These are phyloP conservation scores for Alternaria sp. DNA, from an alignment of 2,329 filamentous ascomycete species.

Conservation along the genomic window DNA sequence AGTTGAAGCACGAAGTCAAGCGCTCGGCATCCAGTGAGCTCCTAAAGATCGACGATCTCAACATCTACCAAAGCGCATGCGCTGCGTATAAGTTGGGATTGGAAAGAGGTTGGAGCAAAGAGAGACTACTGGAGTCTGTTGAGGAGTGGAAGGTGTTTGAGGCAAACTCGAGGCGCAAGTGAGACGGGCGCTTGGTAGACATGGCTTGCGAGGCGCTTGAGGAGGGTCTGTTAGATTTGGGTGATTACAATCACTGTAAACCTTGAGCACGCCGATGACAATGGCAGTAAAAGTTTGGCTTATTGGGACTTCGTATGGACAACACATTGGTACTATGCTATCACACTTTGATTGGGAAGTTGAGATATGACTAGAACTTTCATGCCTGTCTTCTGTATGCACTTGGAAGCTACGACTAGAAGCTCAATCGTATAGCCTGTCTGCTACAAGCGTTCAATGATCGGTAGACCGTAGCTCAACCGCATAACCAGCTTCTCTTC, in stretches of 20 bases:
- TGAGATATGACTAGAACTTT: neutral
- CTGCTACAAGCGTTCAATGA: no score
- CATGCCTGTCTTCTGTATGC: neutral
- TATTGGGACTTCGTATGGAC: no score
- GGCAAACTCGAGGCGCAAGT: neutral
- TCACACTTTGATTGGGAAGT: no score
- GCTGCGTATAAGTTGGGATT: neutral
- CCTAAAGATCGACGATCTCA: neutral
- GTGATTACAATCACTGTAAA: no score
- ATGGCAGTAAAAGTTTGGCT: neutral
- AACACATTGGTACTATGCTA: no score
- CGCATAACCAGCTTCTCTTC: neutral
- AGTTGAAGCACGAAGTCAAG: neutral
- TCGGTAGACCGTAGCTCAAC: no score
- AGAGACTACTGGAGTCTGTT: neutral
- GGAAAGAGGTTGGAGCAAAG: slow-evolving; percentile 1
- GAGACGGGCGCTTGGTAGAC: neutral
- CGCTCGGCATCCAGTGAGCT: neutral
- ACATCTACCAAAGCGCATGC: neutral
- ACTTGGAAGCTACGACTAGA: neutral
- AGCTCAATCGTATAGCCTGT: neutral
- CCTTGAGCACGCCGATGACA: neutral
- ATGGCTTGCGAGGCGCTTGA: neutral
- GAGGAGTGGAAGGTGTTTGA: neutral
- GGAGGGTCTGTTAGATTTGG: neutral